phyloP scores from a whole-genome alignment of 768 basidiomycete genomes.

The Exidia glandulosa region DNA sequence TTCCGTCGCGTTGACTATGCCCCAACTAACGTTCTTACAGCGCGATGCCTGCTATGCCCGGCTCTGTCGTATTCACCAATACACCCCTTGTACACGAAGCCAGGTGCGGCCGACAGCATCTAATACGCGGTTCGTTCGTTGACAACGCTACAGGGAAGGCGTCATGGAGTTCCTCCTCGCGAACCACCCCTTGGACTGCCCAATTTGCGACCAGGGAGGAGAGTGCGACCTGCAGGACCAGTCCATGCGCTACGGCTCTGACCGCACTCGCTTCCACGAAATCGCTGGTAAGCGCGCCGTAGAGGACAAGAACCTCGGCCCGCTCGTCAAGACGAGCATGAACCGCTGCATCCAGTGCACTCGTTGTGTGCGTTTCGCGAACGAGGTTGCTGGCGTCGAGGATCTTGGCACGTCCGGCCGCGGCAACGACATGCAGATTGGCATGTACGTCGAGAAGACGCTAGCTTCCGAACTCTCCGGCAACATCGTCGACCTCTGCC shows the following conservation, averaged over 20 bases:
- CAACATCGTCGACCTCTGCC: conserved; percentile 94
- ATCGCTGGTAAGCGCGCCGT: conserved; percentile 96
- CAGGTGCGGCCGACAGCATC: conserved; percentile 31
- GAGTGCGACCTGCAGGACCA: conserved; percentile 99
- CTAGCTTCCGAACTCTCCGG: conserved; percentile 97
- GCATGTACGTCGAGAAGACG: conserved; percentile 94
- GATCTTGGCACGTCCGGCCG: conserved; percentile 94
- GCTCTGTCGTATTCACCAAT: conserved; percentile 86
- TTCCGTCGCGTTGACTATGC: conserved; percentile 4
- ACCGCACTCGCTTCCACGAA: conserved; percentile 97
- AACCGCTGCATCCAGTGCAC: conserved; percentile 99
- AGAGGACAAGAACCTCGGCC: conserved; percentile 96
- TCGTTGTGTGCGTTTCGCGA: conserved; percentile 96
- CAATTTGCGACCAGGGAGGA: conserved; percentile 97
- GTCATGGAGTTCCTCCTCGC: conserved; percentile 98
- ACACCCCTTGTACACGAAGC: conserved; percentile 85
- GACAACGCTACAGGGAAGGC: conserved; percentile 54
- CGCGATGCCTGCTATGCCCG: conserved; percentile 97
- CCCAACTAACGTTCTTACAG: conserved; percentile 24
- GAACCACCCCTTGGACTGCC: conserved; percentile 97
- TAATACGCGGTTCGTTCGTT: conserved; percentile 2
- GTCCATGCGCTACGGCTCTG: conserved; percentile 97
- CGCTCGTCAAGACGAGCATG: conserved; percentile 97
- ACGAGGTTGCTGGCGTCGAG: conserved; percentile 97
- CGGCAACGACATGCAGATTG: conserved; percentile 97